phyloP scores from a whole-genome alignment of 1,139 yeast genomes.

The Debaryomyces singareniensis region DNA sequence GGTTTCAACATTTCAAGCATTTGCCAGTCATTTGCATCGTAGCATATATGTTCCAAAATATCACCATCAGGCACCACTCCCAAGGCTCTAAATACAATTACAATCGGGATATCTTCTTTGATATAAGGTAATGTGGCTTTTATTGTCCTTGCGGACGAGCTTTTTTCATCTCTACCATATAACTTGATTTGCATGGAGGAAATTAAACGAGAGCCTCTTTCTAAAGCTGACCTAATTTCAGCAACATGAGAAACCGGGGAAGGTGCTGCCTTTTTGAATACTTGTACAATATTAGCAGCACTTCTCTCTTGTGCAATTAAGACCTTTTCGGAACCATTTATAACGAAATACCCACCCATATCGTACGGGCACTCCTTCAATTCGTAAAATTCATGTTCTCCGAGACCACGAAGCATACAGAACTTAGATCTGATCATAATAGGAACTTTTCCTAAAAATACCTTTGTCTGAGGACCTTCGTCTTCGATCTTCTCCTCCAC shows the following conservation, averaged over 20 bases:
- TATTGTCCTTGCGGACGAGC: constrained; percentile 72
- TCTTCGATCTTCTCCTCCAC: constrained; percentile 45
- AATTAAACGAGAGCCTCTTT: constrained; percentile 92
- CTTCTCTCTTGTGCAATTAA: constrained; percentile 97
- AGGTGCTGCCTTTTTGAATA: constrained; percentile 95
- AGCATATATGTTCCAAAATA: constrained; percentile 94
- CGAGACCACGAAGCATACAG: constrained; percentile 85
- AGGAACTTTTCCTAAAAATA: constrained; percentile 94
- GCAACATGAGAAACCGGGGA: constrained; percentile 96
- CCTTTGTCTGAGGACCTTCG: constrained; percentile 63
- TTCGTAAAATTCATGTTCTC: constrained; percentile 93
- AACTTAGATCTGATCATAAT: constrained; percentile 96
- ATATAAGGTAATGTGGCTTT: constrained; percentile 95
- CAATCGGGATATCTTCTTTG: constrained; percentile 94
- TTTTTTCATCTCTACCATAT: constrained; percentile 76
- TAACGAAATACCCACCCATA: constrained; percentile 98
- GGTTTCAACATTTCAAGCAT: constrained; percentile 99
- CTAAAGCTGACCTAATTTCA: constrained; percentile 93
- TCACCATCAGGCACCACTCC: constrained; percentile 99
- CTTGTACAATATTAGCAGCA: constrained; percentile 98
- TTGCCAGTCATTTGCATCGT: constrained; percentile 97
- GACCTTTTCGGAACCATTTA: constrained; percentile 97
- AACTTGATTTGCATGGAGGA: constrained; percentile 92
- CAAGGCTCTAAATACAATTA: constrained; percentile 92
- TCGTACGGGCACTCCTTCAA: constrained; percentile 98